Conservation (phyloP, 345 rosid species). For the Nasturtium officinale region DNA sequence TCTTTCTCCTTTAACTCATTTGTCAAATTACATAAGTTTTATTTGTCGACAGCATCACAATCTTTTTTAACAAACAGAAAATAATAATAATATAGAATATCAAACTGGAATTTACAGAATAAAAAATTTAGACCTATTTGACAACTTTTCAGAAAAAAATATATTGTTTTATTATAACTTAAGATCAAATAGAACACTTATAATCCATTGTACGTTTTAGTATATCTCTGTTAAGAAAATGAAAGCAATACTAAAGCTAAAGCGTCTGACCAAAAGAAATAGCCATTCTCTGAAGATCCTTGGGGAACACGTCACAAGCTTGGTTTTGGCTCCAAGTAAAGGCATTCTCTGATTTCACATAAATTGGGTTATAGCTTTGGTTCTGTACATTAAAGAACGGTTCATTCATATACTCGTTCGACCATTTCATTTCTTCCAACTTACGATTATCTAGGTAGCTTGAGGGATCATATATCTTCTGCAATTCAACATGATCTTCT, state of each 20-base stretch:
- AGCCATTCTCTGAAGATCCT: constrained; percentile 32
- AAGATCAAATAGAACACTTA: background rate
- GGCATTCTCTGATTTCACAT: constrained; percentile 1
- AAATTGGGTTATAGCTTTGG: background rate
- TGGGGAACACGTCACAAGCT: constrained; percentile 9
- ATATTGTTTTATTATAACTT: background rate
- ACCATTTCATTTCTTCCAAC: constrained; percentile 19
- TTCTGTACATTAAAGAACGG: background rate
- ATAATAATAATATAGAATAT: background rate
- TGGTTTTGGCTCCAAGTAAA: constrained; percentile 30
- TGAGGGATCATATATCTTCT: background rate
- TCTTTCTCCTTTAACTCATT: background rate
- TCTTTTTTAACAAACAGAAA: background rate
- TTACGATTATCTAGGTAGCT: background rate
- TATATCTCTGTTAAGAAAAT: background rate
- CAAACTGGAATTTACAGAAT: background rate
- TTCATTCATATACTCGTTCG: background rate
- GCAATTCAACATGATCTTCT: background rate
- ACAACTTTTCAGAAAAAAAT: background rate
- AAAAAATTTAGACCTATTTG: background rate
- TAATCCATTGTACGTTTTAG: background rate
- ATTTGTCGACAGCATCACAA: constrained; percentile 6
- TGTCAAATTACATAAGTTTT: constrained; percentile 1
- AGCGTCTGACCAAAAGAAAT: constrained; percentile 29
- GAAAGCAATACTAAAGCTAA: background rate